phyloP scores from a whole-genome alignment of 129 eudicot species.

The Centella asiatica region DNA sequence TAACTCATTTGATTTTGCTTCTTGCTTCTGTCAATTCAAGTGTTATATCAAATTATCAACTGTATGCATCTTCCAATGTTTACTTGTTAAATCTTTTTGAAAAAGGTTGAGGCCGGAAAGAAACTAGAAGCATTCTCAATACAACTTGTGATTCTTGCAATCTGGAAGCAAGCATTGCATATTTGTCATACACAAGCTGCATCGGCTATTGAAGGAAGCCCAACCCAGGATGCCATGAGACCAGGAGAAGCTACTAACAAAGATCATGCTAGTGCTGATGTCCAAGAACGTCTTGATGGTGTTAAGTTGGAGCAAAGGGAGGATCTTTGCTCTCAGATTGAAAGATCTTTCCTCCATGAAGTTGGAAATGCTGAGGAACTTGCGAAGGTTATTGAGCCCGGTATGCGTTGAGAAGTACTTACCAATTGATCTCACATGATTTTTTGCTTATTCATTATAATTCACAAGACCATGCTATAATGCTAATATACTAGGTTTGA shows the following conservation, averaged over 20 bases:
- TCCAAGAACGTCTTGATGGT: conserved; percentile 32
- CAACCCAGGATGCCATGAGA: conserved; percentile 37
- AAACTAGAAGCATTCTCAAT: conserved; percentile 77
- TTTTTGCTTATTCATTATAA: neutral
- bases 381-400: conserved; percentile 62
- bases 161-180: conserved; percentile 94
- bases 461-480: neutral
- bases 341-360: conserved; percentile 73
- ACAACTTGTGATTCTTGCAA: conserved; percentile 91
- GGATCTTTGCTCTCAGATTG: conserved; percentile 56
- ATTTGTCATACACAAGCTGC: conserved; percentile 87
- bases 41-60: neutral
- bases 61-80: neutral
- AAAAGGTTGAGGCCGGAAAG: conserved; percentile 51
- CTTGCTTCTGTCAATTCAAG: neutral
- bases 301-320: conserved; percentile 31
- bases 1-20: neutral
- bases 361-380: conserved; percentile 88
- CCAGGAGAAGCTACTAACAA: conserved; percentile 20
- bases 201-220: conserved; percentile 71
- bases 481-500: no score
- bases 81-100: conserved; percentile 11
- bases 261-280: conserved; percentile 31
- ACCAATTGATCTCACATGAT: neutral
- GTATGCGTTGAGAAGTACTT: conserved; percentile 27